Conservation (phyloP, 441 rosid species). For the Pelargonium fulgidum region DNA sequence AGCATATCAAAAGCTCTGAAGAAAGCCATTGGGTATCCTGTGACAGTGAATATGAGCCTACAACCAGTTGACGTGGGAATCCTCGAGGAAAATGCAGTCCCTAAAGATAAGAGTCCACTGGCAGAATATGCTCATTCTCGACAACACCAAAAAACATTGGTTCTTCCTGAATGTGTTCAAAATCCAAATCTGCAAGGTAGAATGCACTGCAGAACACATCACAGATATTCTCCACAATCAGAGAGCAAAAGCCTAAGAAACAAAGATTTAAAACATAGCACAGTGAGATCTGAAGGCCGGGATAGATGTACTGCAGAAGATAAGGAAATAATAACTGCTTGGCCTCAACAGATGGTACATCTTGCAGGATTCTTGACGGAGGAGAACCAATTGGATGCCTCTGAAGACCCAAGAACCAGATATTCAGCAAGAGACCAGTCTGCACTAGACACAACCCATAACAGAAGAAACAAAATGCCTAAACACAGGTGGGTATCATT, state of each 20-base stretch:
- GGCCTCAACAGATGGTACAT: conserved; percentile 12
- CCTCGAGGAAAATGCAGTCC: neutral
- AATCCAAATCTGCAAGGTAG: neutral
- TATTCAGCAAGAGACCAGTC: neutral
- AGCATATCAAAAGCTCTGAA: conserved; percentile 26
- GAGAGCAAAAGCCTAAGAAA: conserved; percentile 6
- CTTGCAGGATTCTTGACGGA: conserved; percentile 11
- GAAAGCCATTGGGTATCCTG: conserved; percentile 23
- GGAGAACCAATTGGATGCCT: conserved; percentile 13
- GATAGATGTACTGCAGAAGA: conserved; percentile 12
- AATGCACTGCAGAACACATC: neutral
- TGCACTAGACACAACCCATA: conserved; percentile 5
- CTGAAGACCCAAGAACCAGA: conserved; percentile 6
- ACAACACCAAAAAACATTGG: conserved; percentile 7
- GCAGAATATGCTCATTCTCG: conserved; percentile 19
- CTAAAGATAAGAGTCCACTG: conserved; percentile 8
- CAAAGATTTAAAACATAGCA: conserved; percentile 10
- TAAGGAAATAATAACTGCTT: conserved; percentile 10
- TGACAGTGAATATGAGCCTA: conserved; percentile 27
- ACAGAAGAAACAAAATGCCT: conserved; percentile 13
- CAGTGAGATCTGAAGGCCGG: conserved; percentile 3
- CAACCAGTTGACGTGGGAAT: conserved; percentile 23
- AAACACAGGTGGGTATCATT: conserved; percentile 23
- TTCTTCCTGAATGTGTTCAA: conserved; percentile 13
- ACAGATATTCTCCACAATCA: conserved; percentile 1